Percentiles rank a stretch among this genome's conserved stretches.
Conservation (phyloP, 2,329 filamentous ascomycete genomes). For the Aureobasidium sp. region DNA sequence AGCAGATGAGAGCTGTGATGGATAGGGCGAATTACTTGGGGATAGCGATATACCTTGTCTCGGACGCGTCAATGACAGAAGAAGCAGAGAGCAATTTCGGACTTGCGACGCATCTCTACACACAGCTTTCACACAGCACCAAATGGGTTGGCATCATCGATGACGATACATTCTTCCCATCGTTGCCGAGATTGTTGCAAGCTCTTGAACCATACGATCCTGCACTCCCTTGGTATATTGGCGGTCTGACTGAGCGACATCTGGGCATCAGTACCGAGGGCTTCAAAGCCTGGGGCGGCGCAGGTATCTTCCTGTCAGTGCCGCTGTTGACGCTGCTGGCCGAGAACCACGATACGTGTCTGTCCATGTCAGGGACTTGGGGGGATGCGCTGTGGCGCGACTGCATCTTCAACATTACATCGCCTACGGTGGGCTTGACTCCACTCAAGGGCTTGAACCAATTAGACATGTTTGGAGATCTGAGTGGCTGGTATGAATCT, state of each 20-base stretch:
- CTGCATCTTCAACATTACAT: neutral
- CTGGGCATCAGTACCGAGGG: neutral
- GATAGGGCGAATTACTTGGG: neutral
- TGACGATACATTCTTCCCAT: constrained; percentile 25
- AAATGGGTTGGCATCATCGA: constrained; percentile 23
- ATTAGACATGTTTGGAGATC: neutral
- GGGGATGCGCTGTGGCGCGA: neutral
- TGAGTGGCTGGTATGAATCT: neutral
- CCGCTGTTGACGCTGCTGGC: neutral
- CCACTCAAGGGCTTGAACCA: neutral
- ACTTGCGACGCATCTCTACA: neutral
- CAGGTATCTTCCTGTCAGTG: neutral
- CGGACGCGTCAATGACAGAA: neutral
- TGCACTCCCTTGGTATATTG: neutral
- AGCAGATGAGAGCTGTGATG: neutral
- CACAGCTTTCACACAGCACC: constrained; percentile 15
- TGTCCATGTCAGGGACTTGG: neutral
- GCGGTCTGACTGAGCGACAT: neutral
- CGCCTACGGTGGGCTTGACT: neutral
- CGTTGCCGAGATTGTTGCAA: constrained; percentile 18
- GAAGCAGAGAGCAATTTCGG: neutral
- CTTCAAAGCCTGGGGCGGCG: neutral
- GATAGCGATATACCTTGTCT: neutral
- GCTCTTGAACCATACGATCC: constrained; percentile 13
- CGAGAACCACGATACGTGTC: neutral